Percentiles rank a stretch among this genome's conserved stretches.
Conservation (phyloP, 2,329 filamentous ascomycete genomes). For the Corniculantispora saksenae region DNA sequence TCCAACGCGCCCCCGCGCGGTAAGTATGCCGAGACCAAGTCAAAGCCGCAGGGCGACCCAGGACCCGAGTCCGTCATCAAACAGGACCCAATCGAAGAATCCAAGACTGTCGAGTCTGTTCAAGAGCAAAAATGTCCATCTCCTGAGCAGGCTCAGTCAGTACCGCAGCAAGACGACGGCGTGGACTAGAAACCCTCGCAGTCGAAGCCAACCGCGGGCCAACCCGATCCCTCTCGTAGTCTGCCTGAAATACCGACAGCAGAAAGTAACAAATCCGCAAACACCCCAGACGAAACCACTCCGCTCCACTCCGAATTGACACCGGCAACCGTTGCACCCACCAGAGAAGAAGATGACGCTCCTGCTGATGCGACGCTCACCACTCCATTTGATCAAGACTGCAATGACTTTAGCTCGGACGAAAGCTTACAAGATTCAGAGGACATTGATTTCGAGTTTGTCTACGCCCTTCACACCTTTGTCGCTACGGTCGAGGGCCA, state of each 20-base stretch:
- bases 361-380: constrained; percentile 56
- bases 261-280: background rate
- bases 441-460: constrained; percentile 99
- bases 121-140: background rate
- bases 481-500: constrained; percentile 97
- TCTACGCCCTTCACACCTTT: constrained; percentile 97
- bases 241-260: background rate
- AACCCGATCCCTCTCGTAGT: background rate
- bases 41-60: background rate
- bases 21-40: background rate
- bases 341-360: constrained; percentile 41
- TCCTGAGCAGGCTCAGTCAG: no score
- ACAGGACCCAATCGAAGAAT: background rate
- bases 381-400: constrained; percentile 58
- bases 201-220: background rate
- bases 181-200: constrained; percentile 11
- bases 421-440: constrained; percentile 91
- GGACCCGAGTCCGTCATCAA: background rate
- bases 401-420: constrained; percentile 70
- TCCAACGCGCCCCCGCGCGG: background rate
- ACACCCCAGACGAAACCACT: background rate
- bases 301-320: background rate
- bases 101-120: background rate
- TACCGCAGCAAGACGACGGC: background rate
- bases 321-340: no score